Conservation (phyloP, 2,329 filamentous ascomycete species). For the Delphinella strobiligena region DNA sequence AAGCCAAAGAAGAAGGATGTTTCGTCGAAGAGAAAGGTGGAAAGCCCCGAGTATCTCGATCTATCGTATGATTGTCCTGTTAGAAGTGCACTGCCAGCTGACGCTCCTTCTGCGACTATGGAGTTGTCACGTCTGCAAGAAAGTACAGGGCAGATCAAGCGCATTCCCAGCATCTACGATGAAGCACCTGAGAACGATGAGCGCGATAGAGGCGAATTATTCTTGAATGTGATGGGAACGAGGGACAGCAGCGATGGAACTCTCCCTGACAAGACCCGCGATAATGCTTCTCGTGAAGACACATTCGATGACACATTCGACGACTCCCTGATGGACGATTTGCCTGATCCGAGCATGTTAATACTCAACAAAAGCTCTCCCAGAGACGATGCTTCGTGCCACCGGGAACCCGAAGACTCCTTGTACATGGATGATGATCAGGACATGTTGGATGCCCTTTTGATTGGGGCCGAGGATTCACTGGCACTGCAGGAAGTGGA, state of each 20-base stretch:
- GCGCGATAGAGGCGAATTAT: neutral
- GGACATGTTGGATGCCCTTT: conserved; percentile 10
- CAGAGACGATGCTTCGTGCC: neutral
- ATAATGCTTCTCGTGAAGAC: too few relatives aligned
- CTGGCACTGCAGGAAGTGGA: too few relatives aligned
- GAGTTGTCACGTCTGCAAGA: conserved; percentile 1
- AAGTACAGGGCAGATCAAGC: neutral
- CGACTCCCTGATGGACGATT: conserved; percentile 1
- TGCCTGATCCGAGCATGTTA: neutral
- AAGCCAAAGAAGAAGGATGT: conserved; percentile 11
- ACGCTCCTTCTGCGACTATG: neutral
- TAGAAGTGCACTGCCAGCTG: neutral
- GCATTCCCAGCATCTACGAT: neutral
- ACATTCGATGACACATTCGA: neutral
- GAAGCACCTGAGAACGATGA: neutral
- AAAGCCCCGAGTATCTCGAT: neutral
- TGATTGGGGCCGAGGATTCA: conserved; percentile 11
- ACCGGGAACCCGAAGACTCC: conserved; percentile 1
- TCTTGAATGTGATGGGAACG: neutral
- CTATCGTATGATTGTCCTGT: neutral
- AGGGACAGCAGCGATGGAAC: neutral
- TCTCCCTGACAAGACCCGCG: too few relatives aligned
- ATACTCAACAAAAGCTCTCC: neutral
- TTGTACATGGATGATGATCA: conserved; percentile 8
- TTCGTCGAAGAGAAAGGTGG: neutral